Percentiles rank a stretch among this genome's conserved stretches.
phyloP scores from a whole-genome alignment of 371 early-diverging fungal species.

The Parasitella parasitica region DNA sequence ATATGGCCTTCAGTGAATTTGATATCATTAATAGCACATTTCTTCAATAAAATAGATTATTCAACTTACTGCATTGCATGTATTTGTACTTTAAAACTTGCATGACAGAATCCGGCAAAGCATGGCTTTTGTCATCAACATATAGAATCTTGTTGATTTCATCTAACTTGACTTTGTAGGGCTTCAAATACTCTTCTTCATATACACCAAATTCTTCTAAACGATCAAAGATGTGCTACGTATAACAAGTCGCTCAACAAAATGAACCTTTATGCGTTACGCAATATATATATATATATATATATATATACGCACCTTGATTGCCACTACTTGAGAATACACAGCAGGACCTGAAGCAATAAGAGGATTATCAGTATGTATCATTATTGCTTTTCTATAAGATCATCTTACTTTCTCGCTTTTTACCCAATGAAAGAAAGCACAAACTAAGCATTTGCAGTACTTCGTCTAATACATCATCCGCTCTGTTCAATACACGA shows the following conservation, averaged over 20 bases:
- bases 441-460: slow-evolving; percentile 77
- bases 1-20: slow-evolving; percentile 28
- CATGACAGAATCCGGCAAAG: slow-evolving; percentile 32
- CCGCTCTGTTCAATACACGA: slow-evolving; percentile 58
- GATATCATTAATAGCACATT: no score
- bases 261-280: no score
- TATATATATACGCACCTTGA: slow-evolving; percentile 72
- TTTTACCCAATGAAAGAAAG: slow-evolving; percentile 76
- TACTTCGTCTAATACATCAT: slow-evolving; percentile 74
- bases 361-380: neutral
- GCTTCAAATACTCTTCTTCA: slow-evolving; percentile 46
- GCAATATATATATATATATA: no score
- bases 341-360: slow-evolving; percentile 67
- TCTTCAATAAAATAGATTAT: no score
- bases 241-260: no score
- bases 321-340: slow-evolving; percentile 75
- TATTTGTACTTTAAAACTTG: slow-evolving; percentile 37
- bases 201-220: slow-evolving; percentile 70
- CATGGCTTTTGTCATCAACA: slow-evolving; percentile 25
- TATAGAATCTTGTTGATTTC: slow-evolving; percentile 38
- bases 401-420: slow-evolving; percentile 57
- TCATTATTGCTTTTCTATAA: neutral
- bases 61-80: slow-evolving; percentile 40
- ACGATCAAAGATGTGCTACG: slow-evolving; percentile 72
- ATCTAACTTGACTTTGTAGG: slow-evolving; percentile 38